Evolutionary conservation across 179 eudicot species (phyloP).

Genomic region (Monotropa hypopitys): DNA sequence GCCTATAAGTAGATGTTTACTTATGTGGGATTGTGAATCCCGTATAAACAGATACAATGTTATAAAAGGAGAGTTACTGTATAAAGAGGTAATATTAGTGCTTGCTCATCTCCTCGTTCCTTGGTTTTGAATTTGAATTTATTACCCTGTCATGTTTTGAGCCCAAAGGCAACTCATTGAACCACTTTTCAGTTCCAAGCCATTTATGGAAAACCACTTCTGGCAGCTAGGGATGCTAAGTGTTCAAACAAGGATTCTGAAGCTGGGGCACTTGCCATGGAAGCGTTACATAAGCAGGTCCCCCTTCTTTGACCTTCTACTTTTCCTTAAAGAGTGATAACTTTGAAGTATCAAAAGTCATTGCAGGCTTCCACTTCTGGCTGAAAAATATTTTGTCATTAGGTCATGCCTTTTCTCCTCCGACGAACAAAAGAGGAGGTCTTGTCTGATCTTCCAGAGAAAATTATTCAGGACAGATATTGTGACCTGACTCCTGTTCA

Average conservation of each 20-base stretch:
- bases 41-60: neutral
- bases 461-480: conserved; percentile 95
- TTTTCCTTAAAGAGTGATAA: neutral
- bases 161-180: neutral
- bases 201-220: conserved; percentile 81
- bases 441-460: conserved; percentile 95
- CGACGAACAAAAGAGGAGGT: conserved; percentile 96
- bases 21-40: neutral
- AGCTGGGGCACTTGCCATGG: conserved; percentile 96
- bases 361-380: neutral
- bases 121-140: neutral
- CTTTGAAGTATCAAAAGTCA: neutral
- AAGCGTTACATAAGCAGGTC: conserved; percentile 97
- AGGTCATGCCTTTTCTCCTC: conserved; percentile 97
- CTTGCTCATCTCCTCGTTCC: neutral
- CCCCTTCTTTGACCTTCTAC: neutral
- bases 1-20: neutral
- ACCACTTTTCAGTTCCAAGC: conserved; percentile 56
- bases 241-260: conserved; percentile 98
- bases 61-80: neutral
- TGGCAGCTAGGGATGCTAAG: conserved; percentile 95
- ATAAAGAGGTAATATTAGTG: neutral
- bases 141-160: too few species aligned
- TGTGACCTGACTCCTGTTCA: conserved; percentile 95
- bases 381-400: conserved; percentile 7